Percentiles rank a stretch among this genome's conserved stretches.
Evolutionary conservation across 2,329 filamentous ascomycete species (phyloP).

Genomic region (Claviceps sp.): DNA sequence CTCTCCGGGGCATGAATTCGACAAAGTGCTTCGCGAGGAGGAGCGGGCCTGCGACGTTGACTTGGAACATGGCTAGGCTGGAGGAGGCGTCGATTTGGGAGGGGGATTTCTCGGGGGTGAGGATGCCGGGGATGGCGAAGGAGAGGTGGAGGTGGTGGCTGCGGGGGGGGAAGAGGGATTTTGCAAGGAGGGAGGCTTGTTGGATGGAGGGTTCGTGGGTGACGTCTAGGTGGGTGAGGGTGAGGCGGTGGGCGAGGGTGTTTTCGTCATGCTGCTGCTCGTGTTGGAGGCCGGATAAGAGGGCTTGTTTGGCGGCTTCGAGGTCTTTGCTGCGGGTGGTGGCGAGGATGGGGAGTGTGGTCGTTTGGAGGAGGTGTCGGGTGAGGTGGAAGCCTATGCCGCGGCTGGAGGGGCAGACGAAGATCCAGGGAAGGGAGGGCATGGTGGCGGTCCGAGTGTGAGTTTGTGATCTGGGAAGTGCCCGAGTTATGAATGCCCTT

Average conservation of each 20-base stretch:
- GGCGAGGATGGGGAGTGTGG: constrained; percentile 33
- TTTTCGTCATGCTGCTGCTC: constrained; percentile 2
- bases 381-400: constrained; percentile 37
- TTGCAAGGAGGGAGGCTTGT: constrained; percentile 38
- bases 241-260: constrained; percentile 19
- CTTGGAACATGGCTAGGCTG: constrained; percentile 55
- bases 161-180: constrained; percentile 35
- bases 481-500: too few species aligned
- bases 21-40: constrained; percentile 66
- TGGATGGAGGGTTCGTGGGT: constrained; percentile 49
- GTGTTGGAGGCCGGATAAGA: constrained; percentile 17
- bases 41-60: constrained; percentile 63
- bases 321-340: constrained; percentile 26
- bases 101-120: constrained; percentile 61
- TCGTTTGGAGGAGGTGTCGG: constrained; percentile 33
- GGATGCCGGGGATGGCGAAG: constrained; percentile 56
- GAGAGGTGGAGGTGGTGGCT: constrained; percentile 52
- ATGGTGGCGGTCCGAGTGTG: constrained; percentile 12
- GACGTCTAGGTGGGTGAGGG: constrained; percentile 30
- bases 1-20: constrained; percentile 51
- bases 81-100: constrained; percentile 45
- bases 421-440: constrained; percentile 36
- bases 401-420: constrained; percentile 33
- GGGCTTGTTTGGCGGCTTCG: constrained; percentile 17
- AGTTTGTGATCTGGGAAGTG: too few species aligned